Evolutionary conservation across 495 filamentous ascomycete genomes (phyloP).

Genomic region (Hypoxylon trugodes): DNA sequence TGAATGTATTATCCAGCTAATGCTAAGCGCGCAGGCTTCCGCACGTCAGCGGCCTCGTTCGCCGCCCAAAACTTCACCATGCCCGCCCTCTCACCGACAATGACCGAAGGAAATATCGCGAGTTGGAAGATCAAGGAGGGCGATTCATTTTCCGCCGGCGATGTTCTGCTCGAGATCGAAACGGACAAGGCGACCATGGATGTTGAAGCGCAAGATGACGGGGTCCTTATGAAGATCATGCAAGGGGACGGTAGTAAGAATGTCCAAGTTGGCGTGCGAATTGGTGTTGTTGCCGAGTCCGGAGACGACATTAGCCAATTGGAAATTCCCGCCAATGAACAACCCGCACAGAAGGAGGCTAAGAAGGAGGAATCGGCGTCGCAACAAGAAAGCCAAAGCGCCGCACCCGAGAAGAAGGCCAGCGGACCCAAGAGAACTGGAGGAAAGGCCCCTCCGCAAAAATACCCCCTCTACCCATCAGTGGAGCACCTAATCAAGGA

Average conservation of each 20-base stretch:
- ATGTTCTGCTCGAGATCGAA: conserved; percentile 86
- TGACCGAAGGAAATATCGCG: conserved; percentile 86
- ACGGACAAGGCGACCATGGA: conserved; percentile 92
- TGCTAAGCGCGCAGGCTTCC: conserved; percentile 61
- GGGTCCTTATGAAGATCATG: conserved; percentile 79
- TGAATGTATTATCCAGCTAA: background rate
- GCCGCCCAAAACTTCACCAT: conserved; percentile 83
- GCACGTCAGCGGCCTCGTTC: conserved; percentile 62
- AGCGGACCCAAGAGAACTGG: conserved; percentile 31
- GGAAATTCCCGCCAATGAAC: conserved; percentile 71
- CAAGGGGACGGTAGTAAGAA: conserved; percentile 73
- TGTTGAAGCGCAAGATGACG: conserved; percentile 87
- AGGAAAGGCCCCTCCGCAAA: conserved; percentile 56
- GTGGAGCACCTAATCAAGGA: conserved; percentile 81
- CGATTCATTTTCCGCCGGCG: conserved; percentile 76
- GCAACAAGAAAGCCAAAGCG: conserved; percentile 40
- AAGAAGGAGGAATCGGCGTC: conserved; percentile 45
- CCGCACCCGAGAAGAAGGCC: conserved; percentile 24
- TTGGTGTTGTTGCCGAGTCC: conserved; percentile 77
- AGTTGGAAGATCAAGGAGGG: conserved; percentile 82
- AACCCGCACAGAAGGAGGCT: conserved; percentile 47
- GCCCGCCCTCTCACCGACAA: conserved; percentile 86
- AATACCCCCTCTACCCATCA: conserved; percentile 85
- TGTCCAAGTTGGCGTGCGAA: conserved; percentile 74
- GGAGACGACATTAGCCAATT: conserved; percentile 76